Evolutionary conservation across 768 basidiomycete species (phyloP), one percentile per base, ranked within the genome.

Genomic region (Boletus edulis): DNA sequence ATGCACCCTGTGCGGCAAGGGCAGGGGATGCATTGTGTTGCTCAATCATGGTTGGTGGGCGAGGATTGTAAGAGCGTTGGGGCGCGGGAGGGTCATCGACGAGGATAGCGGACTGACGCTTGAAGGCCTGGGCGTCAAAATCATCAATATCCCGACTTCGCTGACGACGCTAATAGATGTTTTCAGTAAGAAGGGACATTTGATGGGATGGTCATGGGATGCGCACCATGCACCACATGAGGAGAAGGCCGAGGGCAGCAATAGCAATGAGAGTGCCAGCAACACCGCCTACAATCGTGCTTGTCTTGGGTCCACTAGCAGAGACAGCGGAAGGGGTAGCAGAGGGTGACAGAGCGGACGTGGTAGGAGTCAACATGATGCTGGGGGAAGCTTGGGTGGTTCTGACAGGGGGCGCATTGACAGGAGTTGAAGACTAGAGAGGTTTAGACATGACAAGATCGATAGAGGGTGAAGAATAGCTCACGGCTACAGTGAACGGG

Each of bases 31-130:
- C 55, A 22, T 70, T 74, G 58, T 77, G 79, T 44, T 75, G 74
- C 61, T 87, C 80, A 48, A 82, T 76, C 85, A 86, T 86, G 29
- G 78, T 75, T n/a, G 86, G 85, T 17, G 85, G 82, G 20, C 81
- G 78, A 17, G 81, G 81, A 54, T 81, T 81, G 62, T 70, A 78
- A 0, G 78, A 75, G 29, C 69, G 62, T 3, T 56, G n/a, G 4
- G 59, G 70, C 20, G 71, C 71, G 27, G 72, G 73, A n/a, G 79
- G 76, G 59, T 86, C 85, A 45, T 82, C 74, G 22, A 84, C 71
- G 22, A 87, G 67, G 15, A 84, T 65, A n/a, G 80, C 81, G 14
- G 87, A 89, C 58, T 80, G 77, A 49, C 84, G 82, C 49, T 81
- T 80, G 77, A 87, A 87, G 11, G 78, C 78, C 42, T 72, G 67